Base-by-base conservation (phyloP, 352 stramenopile species). In the Pythium sukuiense region DNA sequence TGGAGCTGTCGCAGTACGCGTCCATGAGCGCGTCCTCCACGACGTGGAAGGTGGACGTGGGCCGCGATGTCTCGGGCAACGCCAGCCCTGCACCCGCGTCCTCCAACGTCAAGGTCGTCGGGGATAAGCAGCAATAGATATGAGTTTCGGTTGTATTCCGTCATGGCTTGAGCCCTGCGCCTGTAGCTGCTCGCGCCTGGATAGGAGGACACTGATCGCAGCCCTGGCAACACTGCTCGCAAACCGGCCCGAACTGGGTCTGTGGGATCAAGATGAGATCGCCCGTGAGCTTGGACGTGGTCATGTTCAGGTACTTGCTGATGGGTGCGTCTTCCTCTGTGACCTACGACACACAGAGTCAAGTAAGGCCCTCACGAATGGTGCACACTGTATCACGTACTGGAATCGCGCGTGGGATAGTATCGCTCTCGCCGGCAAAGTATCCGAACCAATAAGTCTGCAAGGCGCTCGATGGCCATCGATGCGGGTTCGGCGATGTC, bases 381-480 rank as follows among this genome's bases (percentile, higher is more conserved):
- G 20, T 24, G 20, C 20, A 24, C 32, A 35, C 32, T 35, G 32
- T 35, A 35, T 43, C 35, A 37, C 13, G 6, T 55, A 89, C 79
- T 12, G 73, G 63, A 52, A 92, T 78, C 26, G 85, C 68, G 11
- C 59, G 70, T 1, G 83, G 85, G 0, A 83, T 30, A 12, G 16
- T 48, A 32, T 87, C 70, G 49, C 76, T 71, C 20, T 77, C 53
- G 54, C 87, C 73, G 0, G 63, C 60, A 52, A 87, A 91, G 57
- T 82, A 83, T 6, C 83, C 80, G 49, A 92, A 89, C 80, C 83
- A 89, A 60, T 94, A 94, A 6, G 83, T 92, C 57, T 91, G 83
- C 61, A 87, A 67, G 41, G 80, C 71, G 49, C 80, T 90, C 6
- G 71, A 43, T 3, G 81, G 83, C 83, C 83, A 92, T 29, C 69